phyloP scores from a whole-genome alignment of 306 rosid species.

The Quercus alba region DNA sequence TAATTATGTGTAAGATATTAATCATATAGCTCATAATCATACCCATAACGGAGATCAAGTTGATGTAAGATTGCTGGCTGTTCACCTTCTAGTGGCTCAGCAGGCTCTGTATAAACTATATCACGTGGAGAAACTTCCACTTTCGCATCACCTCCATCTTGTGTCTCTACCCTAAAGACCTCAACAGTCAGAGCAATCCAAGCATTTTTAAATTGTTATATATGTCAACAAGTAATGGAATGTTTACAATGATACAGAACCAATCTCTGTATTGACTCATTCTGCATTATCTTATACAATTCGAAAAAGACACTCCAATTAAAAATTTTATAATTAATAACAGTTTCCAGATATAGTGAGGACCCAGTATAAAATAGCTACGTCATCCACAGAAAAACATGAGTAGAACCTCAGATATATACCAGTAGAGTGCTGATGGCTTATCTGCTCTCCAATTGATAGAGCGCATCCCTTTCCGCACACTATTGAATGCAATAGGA shows the following conservation, averaged over 20 bases:
- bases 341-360: neutral
- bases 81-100: slow-evolving; percentile 69
- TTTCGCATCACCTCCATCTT: slow-evolving; percentile 96
- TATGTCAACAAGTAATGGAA: neutral
- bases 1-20: neutral
- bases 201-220: neutral
- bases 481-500: slow-evolving; percentile 87
- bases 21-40: slow-evolving; percentile 25
- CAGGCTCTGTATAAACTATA: slow-evolving; percentile 76
- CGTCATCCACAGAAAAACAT: neutral
- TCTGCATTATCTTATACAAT: neutral
- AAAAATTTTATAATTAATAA: neutral
- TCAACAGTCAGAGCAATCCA: slow-evolving; percentile 28
- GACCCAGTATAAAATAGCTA: neutral
- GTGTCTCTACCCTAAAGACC: slow-evolving; percentile 85
- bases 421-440: slow-evolving; percentile 90
- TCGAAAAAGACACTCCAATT: neutral
- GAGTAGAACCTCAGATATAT: slow-evolving; percentile 19
- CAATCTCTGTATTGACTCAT: neutral
- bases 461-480: slow-evolving; percentile 92
- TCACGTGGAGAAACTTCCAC: slow-evolving; percentile 96
- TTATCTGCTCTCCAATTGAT: slow-evolving; percentile 93
- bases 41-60: slow-evolving; percentile 99
- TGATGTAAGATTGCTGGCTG: slow-evolving; percentile 67
- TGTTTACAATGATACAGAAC: neutral